phyloP scores from a whole-genome alignment of 2,329 filamentous ascomycete species.

The Penicillium concentricum region DNA sequence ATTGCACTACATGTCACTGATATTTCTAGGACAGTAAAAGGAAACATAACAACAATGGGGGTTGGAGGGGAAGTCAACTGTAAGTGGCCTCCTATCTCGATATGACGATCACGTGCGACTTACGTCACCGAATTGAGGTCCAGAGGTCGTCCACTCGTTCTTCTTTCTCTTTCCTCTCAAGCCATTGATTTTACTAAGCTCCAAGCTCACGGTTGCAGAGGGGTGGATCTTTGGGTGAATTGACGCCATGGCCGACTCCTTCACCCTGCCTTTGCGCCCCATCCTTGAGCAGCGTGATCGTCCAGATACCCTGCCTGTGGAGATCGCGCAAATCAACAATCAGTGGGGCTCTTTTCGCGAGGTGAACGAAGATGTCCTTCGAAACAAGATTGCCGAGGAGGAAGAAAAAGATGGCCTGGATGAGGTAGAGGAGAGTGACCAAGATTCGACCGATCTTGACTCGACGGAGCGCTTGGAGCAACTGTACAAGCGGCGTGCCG shows the following conservation, averaged over 20 bases:
- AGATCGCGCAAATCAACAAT: constrained; percentile 74
- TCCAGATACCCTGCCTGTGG: constrained; percentile 64
- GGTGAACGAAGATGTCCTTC: constrained; percentile 71
- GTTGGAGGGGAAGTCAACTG: background rate
- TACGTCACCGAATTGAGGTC: constrained; percentile 4
- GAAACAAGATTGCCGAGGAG: constrained; percentile 61
- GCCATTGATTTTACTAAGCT: background rate
- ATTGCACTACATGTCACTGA: background rate
- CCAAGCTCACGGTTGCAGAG: background rate
- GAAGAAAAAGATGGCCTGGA: constrained; percentile 50
- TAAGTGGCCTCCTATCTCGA: background rate
- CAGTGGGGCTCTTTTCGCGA: constrained; percentile 80
- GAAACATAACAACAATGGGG: background rate
- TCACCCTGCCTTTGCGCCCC: constrained; percentile 62
- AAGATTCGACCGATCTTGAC: constrained; percentile 33
- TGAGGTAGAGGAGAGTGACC: constrained; percentile 40
- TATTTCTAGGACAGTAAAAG: background rate
- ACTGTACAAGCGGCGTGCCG: constrained; percentile 45
- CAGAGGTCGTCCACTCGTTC: background rate
- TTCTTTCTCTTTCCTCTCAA: background rate
- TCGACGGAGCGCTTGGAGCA: constrained; percentile 41
- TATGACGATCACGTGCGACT: constrained; percentile 3
- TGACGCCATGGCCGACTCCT: constrained; percentile 38
- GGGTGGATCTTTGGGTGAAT: background rate
- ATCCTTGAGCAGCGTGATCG: constrained; percentile 48